Evolutionary conservation across 495 filamentous ascomycete genomes (phyloP).

Genomic region (Bryoglossum gracile): DNA sequence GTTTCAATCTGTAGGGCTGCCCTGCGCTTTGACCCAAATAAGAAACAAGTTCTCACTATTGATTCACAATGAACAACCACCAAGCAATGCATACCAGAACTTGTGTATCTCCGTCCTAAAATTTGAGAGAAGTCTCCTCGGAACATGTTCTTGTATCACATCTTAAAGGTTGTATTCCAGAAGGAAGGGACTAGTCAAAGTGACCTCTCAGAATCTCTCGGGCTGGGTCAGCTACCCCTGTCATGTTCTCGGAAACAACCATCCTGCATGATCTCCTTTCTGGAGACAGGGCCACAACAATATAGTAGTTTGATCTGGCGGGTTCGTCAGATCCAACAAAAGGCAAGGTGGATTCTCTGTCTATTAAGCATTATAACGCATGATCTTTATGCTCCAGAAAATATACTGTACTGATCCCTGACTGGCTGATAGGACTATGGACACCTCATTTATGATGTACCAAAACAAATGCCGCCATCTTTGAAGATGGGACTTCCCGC

Average conservation of each 20-base stretch:
- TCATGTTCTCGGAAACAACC: background rate
- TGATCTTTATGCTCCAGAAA: constrained; percentile 14
- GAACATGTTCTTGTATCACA: background rate
- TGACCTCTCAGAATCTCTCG: background rate
- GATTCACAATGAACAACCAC: too few species aligned
- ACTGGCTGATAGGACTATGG: constrained; percentile 5
- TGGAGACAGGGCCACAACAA: constrained; percentile 1
- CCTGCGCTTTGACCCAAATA: too few species aligned
- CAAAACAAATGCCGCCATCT: background rate
- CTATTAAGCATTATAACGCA: constrained; percentile 9
- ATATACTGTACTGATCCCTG: background rate
- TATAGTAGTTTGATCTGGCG: background rate
- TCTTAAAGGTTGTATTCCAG: background rate
- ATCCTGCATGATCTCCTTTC: constrained; percentile 8
- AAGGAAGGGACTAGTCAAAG: background rate
- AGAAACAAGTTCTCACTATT: too few species aligned
- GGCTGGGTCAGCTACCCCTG: constrained; percentile 1
- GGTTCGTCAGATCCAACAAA: background rate
- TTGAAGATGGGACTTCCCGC: background rate
- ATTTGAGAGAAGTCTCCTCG: too few species aligned
- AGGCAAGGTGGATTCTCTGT: background rate
- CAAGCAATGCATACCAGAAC: too few species aligned
- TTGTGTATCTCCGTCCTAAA: too few species aligned
- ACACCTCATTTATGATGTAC: background rate
- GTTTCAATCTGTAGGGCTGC: too few species aligned